These are phyloP conservation scores for Globisporangium solare DNA, from an alignment of 352 stramenopile genomes.

Conservation along the genomic window DNA sequence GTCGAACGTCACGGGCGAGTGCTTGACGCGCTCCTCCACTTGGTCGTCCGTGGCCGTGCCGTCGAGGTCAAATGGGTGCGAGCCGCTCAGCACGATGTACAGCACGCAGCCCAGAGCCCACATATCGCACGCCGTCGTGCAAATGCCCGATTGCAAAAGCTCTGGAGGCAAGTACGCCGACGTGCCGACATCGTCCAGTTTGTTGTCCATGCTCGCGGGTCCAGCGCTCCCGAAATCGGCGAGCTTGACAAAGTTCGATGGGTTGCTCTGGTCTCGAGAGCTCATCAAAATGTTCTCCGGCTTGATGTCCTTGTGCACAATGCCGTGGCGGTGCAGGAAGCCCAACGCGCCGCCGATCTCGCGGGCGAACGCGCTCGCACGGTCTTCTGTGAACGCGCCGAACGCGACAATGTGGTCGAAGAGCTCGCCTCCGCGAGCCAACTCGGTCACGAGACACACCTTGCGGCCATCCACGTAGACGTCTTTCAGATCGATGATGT, in stretches of 20 bases:
- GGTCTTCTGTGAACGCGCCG: constrained; percentile 53
- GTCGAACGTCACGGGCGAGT: constrained; percentile 44
- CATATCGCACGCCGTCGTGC: constrained; percentile 68
- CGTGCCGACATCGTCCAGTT: constrained; percentile 66
- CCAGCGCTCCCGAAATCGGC: constrained; percentile 78
- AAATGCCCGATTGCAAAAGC: constrained; percentile 42
- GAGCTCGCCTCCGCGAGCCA: constrained; percentile 84
- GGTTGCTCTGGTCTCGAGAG: background rate
- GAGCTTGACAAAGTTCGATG: constrained; percentile 44
- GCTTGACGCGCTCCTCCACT: constrained; percentile 78
- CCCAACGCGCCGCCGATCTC: constrained; percentile 62
- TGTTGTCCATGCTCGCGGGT: constrained; percentile 24
- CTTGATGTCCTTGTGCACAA: constrained; percentile 83
- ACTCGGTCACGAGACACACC: constrained; percentile 85
- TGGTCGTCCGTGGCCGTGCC: constrained; percentile 77
- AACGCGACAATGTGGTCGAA: constrained; percentile 86
- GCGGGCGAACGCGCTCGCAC: constrained; percentile 35
- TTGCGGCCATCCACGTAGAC: constrained; percentile 76
- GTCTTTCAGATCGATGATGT: constrained; percentile 82
- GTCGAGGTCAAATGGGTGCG: constrained; percentile 91
- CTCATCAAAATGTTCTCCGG: constrained; percentile 71
- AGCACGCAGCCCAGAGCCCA: constrained; percentile 90
- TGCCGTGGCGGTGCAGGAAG: constrained; percentile 63
- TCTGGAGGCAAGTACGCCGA: constrained; percentile 67
- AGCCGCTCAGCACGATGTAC: constrained; percentile 91